Conservation (phyloP, 208 protist genomes). For the Acanthamoeba sp. region DNA sequence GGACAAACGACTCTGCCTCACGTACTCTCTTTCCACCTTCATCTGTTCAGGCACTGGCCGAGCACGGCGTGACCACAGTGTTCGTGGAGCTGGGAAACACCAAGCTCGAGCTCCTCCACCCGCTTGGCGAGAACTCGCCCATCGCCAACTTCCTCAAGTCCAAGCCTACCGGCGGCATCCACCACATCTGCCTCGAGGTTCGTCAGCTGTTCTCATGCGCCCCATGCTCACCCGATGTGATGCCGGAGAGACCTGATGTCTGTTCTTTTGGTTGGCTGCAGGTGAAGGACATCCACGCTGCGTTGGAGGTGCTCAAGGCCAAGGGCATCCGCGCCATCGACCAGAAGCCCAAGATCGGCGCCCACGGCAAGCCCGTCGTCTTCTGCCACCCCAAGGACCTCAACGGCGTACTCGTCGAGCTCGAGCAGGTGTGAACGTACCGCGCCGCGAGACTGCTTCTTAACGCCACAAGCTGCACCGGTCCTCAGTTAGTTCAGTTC, state of each 20-base stretch:
- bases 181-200: constrained; percentile 96
- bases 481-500: too few species aligned
- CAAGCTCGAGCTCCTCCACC: constrained; percentile 95
- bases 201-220: not conserved
- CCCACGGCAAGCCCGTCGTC: constrained; percentile 95
- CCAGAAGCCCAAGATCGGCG: constrained; percentile 94
- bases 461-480: too few species aligned
- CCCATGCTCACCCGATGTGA: too few species aligned
- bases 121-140: constrained; percentile 92
- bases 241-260: too few species aligned
- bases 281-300: constrained; percentile 85
- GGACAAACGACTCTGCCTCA: not conserved
- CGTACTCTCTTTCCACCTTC: not conserved
- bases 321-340: constrained; percentile 91
- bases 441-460: too few species aligned
- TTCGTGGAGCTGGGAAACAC: constrained; percentile 94
- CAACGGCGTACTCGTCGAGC: constrained; percentile 94
- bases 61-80: constrained; percentile 95
- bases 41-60: constrained; percentile 88
- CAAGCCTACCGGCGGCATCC: constrained; percentile 94
- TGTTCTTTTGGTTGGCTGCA: constrained; percentile 24
- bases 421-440: constrained; percentile 90
- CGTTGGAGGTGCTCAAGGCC: constrained; percentile 87
- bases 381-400: constrained; percentile 95
- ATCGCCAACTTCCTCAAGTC: constrained; percentile 94